These are phyloP conservation scores for Teunomyces aglyptinius DNA, from an alignment of 805 yeast genomes.

Conservation along the genomic window DNA sequence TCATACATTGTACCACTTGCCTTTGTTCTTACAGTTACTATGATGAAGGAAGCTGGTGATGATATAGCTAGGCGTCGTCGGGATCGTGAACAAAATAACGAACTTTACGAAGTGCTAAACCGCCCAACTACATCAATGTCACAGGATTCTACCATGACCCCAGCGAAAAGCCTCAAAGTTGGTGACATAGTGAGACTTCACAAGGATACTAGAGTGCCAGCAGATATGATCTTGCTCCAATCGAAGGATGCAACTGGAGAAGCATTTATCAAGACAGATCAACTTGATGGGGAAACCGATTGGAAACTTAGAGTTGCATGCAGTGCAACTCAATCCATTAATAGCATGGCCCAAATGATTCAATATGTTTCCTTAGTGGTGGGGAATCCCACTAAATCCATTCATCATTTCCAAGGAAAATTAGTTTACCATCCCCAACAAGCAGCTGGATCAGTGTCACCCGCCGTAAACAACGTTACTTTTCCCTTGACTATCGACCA, in stretches of 20 bases:
- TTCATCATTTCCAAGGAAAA: conserved; percentile 79
- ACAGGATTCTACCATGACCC: conserved; percentile 25
- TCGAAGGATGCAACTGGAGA: conserved; percentile 78
- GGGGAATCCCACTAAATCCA: conserved; percentile 80
- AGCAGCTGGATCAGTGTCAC: conserved; percentile 16
- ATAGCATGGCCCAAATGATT: conserved; percentile 48
- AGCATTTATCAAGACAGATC: conserved; percentile 93
- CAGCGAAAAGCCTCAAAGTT: conserved; percentile 66
- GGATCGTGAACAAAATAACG: conserved; percentile 85
- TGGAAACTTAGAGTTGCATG: conserved; percentile 91
- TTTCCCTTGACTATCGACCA: conserved; percentile 80
- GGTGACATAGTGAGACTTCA: conserved; percentile 82
- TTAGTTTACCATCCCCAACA: conserved; percentile 47
- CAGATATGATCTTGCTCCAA: conserved; percentile 83
- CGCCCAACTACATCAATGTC: conserved; percentile 14
- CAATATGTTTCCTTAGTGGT: conserved; percentile 57
- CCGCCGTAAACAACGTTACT: conserved; percentile 39
- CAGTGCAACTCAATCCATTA: conserved; percentile 61
- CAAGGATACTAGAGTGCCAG: conserved; percentile 87
- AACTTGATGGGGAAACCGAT: conserved; percentile 97
- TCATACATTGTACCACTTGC: conserved; percentile 93
- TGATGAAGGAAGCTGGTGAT: conserved; percentile 94
- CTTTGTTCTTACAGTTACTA: conserved; percentile 87
- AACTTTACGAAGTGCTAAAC: conserved; percentile 67
- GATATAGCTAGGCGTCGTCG: conserved; percentile 88